These are phyloP conservation scores for Leccinum sublutescens DNA, from an alignment of 768 basidiomycete genomes.

Conservation along the genomic window DNA sequence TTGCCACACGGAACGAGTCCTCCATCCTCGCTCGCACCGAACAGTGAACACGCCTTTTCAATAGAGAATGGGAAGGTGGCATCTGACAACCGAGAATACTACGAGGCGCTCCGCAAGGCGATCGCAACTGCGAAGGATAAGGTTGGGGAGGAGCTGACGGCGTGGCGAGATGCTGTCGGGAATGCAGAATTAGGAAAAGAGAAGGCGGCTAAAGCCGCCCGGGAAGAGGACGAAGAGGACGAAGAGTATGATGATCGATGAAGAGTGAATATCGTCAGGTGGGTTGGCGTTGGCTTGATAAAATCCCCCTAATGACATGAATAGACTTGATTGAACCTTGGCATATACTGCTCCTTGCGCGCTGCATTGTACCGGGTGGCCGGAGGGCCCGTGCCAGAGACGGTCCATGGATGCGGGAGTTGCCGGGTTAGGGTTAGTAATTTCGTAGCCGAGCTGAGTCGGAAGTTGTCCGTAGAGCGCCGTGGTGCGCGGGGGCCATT, in stretches of 20 bases:
- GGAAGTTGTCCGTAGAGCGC: too few relatives aligned
- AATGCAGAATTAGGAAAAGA: conserved; percentile 64
- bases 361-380: background rate
- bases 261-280: background rate
- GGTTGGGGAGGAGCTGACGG: conserved; percentile 67
- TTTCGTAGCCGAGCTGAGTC: too few relatives aligned
- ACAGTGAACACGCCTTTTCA: conserved; percentile 26
- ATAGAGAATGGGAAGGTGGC: conserved; percentile 20
- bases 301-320: background rate
- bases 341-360: background rate
- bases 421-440: too few relatives aligned
- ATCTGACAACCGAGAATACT: conserved; percentile 37
- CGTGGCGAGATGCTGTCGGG: conserved; percentile 73
- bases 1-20: conserved; percentile 20
- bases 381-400: too few relatives aligned
- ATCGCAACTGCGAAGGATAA: conserved; percentile 51
- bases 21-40: conserved; percentile 21
- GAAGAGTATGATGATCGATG: conserved; percentile 39
- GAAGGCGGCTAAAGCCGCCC: conserved; percentile 39
- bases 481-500: too few relatives aligned
- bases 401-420: too few relatives aligned
- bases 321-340: background rate
- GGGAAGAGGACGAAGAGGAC: conserved; percentile 47
- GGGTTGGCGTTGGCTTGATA: too few relatives aligned
- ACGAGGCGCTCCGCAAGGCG: conserved; percentile 46